Evolutionary conservation across 495 filamentous ascomycete species (phyloP).

Genomic region (Xanthoparmelia taractica): DNA sequence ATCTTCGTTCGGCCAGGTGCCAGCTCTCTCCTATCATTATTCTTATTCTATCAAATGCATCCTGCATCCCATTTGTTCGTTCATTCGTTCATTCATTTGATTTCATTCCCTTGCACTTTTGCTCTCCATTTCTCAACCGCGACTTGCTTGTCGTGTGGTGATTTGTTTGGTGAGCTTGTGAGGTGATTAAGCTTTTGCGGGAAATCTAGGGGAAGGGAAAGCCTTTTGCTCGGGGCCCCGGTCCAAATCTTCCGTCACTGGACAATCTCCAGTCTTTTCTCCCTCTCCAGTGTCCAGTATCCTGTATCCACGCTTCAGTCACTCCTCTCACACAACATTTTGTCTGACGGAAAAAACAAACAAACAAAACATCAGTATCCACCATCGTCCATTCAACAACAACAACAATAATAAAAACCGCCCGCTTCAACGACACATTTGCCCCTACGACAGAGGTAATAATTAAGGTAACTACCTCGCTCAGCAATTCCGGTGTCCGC

Average conservation of each 20-base stretch:
- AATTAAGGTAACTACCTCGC: too few relatives aligned
- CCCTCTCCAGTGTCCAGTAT: not conserved
- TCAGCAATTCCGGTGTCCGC: not conserved
- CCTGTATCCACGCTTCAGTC: too few relatives aligned
- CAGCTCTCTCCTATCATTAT: too few relatives aligned
- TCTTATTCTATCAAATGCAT: not conserved
- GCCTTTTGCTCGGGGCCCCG: not conserved
- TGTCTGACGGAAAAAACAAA: too few relatives aligned
- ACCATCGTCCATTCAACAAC: too few relatives aligned
- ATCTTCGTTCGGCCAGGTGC: too few relatives aligned
- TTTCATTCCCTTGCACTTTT: not conserved
- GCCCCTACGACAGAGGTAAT: not conserved
- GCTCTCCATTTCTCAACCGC: not conserved
- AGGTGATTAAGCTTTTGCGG: not conserved
- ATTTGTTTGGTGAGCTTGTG: constrained; percentile 2
- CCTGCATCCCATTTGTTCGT: not conserved
- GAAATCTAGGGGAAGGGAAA: constrained; percentile 2
- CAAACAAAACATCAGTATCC: too few relatives aligned
- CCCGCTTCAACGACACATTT: not conserved
- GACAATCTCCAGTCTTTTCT: not conserved
- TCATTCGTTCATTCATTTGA: too few relatives aligned
- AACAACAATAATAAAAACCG: too few relatives aligned
- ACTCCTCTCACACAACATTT: too few relatives aligned
- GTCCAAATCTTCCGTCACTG: not conserved
- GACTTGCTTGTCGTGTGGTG: not conserved